Evolutionary conservation across 306 rosid genomes (phyloP), one percentile per base, ranked within the genome.

Genomic region (Albizia julibrissin): DNA sequence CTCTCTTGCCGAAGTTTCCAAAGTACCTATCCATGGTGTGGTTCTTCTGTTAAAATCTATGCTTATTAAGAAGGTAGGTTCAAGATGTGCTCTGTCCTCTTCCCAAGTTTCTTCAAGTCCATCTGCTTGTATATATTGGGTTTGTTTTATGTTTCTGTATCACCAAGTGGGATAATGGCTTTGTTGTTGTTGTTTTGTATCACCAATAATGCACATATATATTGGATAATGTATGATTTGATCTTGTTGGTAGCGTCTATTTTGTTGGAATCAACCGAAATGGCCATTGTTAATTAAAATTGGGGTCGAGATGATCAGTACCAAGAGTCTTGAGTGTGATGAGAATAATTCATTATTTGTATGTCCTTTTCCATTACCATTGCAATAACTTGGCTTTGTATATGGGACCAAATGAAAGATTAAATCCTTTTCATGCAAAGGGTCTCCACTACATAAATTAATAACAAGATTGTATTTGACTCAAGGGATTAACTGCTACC

Each of bases 11-110:
- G 97, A 93, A 88, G 89, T 95, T 85, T 89, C 88, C 73, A 93
- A 87, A 90, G 89, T 89, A 76, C 99, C 99, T 31, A 91, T 93
- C 66, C 97, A 91, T 22, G 95, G 97, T 31, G 92, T 95, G 58
- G 92, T 95, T 80, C 94, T 95, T 77, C 90, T 89, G 66, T 84
- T 95, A 89, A 95, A 95, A 86, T 95, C 98, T 69, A 95, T 95
- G 98, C 86, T 77, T 74, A 88, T 95, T 74, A 84, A 88, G 83
- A 89, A 90, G 91, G 98, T 93, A 50, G 34, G 88, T 80, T 77
- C 24, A 42, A 37, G 46, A 75, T 67, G 42, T 84, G 15, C 75
- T 46, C 54, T 67, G n/a, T 34, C 74, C 58, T 26, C 33, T 39
- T 77, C 49, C 77, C 6, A 24, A 69, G 50, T 71, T 79, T 82